Evolutionary conservation across 768 basidiomycete genomes (phyloP), one percentile per base, ranked within the genome.

Genomic region (Neoboletus brunneissimus): DNA sequence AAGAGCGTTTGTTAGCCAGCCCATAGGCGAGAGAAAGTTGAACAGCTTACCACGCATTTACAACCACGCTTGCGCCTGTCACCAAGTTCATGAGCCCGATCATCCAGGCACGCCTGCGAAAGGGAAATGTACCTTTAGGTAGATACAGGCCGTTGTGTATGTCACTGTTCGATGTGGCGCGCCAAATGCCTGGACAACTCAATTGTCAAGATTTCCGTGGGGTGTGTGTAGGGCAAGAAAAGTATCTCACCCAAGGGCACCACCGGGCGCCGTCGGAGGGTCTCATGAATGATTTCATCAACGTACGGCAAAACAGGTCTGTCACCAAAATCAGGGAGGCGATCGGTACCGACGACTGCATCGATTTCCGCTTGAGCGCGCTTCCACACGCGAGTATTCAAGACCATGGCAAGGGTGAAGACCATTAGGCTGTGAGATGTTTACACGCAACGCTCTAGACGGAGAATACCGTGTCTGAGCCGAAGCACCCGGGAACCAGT

Each of bases 121-220:
- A 27, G 3, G 18, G 16, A 11, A 25, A 25, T 0, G 78, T 69
- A 44, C 72, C 72, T 20, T 65, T 66, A 6, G 72, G 72, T 29
- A 72, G 66, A 48, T 65, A 56, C 46, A 65, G 63, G 15, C 67
- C 66, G 6, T 65, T 60, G 53, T 67, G 66, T 13, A 62, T 40
- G 48, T 73, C 69, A 23, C 65, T 59, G 16, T 20, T 46, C 5
- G 43, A 27, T 6, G 65, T 53, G 3, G 61, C 55, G 27, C 72
- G 67, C 11, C 67, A 63, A 25, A 71, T 34, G 8, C 59, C 61
- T 66, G 20, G 13, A 38, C 25, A 20, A 40, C 27, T 9, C 32
- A 15, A 16, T 20, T 20, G 42, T 43, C 42, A 47, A 15, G n/a
- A 20, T 15, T 16, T n/a, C n/a, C n/a, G n/a, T n/a, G n/a, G n/a